phyloP scores from a whole-genome alignment of 345 rosid species.

The Linum trigynum region DNA sequence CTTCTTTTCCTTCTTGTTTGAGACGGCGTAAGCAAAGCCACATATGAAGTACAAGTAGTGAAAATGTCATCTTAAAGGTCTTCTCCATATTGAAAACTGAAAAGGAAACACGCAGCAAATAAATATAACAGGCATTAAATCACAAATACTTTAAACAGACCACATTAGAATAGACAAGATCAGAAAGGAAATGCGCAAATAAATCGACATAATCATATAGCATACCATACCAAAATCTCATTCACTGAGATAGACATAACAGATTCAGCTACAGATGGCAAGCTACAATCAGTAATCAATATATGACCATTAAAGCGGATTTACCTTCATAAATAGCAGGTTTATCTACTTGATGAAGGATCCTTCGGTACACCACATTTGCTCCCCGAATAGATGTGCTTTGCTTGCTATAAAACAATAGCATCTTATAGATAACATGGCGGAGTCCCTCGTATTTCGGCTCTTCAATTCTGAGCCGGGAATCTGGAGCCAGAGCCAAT shows the following conservation, averaged over 20 bases:
- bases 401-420: constrained; percentile 83
- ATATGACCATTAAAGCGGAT: constrained; percentile 2
- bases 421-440: constrained; percentile 44
- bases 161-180: no score
- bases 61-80: constrained; percentile 67
- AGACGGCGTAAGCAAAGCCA: constrained; percentile 79
- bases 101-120: constrained; percentile 2
- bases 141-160: no score
- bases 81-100: constrained; percentile 94
- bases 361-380: constrained; percentile 56
- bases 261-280: not conserved
- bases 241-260: not conserved
- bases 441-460: constrained; percentile 60
- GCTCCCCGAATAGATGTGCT: constrained; percentile 85
- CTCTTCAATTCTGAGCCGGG: constrained; percentile 66
- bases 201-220: not conserved
- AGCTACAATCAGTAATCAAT: not conserved
- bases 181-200: no score
- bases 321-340: constrained; percentile 78
- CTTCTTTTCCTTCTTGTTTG: constrained; percentile 86
- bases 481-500: constrained; percentile 60
- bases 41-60: constrained; percentile 89
- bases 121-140: no score
- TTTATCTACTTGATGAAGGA: constrained; percentile 60
- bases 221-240: not conserved